Evolutionary conservation across 2,329 filamentous ascomycete genomes (phyloP).

Genomic region (Aspergillus puulaauensis): DNA sequence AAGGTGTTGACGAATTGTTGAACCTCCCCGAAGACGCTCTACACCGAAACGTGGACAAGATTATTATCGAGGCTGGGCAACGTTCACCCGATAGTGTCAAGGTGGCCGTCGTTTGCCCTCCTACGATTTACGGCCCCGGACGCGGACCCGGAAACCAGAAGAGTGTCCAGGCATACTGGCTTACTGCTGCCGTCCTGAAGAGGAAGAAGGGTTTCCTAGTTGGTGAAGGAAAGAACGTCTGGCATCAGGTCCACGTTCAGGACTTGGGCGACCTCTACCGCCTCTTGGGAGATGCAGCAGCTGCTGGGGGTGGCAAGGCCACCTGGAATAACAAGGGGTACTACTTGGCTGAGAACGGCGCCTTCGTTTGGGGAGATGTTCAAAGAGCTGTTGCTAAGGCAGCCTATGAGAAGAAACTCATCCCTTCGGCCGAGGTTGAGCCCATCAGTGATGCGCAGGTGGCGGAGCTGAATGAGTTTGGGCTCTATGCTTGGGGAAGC

Average conservation of each 20-base stretch:
- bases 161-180: slow-evolving; percentile 44
- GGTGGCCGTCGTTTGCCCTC: slow-evolving; percentile 42
- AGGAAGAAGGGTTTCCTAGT: slow-evolving; percentile 40
- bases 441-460: slow-evolving; percentile 32
- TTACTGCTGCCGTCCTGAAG: slow-evolving; percentile 37
- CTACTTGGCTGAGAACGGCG: slow-evolving; percentile 48
- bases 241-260: slow-evolving; percentile 43
- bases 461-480: slow-evolving; percentile 43
- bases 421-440: slow-evolving; percentile 43
- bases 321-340: slow-evolving; percentile 48
- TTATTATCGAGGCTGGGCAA: slow-evolving; percentile 33
- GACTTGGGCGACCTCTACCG: slow-evolving; percentile 41
- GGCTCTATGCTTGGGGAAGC: slow-evolving; percentile 38
- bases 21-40: slow-evolving; percentile 42
- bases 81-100: slow-evolving; percentile 30
- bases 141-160: slow-evolving; percentile 37
- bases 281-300: slow-evolving; percentile 39
- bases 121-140: slow-evolving; percentile 43
- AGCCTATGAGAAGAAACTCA: slow-evolving; percentile 56
- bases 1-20: slow-evolving; percentile 41
- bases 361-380: slow-evolving; percentile 43
- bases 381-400: slow-evolving; percentile 39
- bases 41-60: slow-evolving; percentile 43
- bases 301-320: slow-evolving; percentile 38
- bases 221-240: slow-evolving; percentile 39